These are phyloP conservation scores for Penicillium coprophilum DNA, from an alignment of 495 filamentous ascomycete species.

Conservation along the genomic window DNA sequence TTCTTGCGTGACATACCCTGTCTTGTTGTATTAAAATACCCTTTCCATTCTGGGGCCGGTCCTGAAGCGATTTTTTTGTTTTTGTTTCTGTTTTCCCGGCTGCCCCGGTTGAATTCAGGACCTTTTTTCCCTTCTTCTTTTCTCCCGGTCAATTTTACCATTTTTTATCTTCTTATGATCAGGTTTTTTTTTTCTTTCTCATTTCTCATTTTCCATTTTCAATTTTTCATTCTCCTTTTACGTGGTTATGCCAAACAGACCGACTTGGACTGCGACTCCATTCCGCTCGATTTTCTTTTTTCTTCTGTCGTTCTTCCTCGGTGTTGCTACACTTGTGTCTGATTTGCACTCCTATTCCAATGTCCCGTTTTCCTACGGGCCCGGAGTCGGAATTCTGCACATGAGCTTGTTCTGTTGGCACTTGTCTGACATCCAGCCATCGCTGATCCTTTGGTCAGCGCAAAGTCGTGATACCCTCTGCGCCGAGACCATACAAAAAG, in stretches of 20 bases:
- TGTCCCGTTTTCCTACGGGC: slow-evolving; percentile 22
- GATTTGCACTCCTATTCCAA: slow-evolving; percentile 26
- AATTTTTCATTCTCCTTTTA: slow-evolving; percentile 23
- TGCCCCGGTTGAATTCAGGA: slow-evolving; percentile 24
- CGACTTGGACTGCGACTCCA: slow-evolving; percentile 38
- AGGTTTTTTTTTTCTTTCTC: slow-evolving; percentile 16
- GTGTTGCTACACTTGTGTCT: slow-evolving; percentile 28
- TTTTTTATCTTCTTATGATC: slow-evolving; percentile 22
- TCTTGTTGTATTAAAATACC: slow-evolving; percentile 33
- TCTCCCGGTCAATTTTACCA: slow-evolving; percentile 19
- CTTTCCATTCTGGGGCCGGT: slow-evolving; percentile 36
- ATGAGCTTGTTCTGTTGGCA: slow-evolving; percentile 19
- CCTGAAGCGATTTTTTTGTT: slow-evolving; percentile 33
- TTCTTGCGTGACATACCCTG: slow-evolving; percentile 33
- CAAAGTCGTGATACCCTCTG: slow-evolving; percentile 32
- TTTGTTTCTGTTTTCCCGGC: slow-evolving; percentile 21
- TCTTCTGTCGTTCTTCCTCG: slow-evolving; percentile 30
- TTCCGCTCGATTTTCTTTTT: slow-evolving; percentile 23
- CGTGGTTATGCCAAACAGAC: slow-evolving; percentile 47
- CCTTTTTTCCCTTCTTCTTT: slow-evolving; percentile 16
- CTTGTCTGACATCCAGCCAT: slow-evolving; percentile 18
- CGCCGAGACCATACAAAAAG: background rate
- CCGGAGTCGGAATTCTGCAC: slow-evolving; percentile 21
- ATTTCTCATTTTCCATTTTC: slow-evolving; percentile 3
- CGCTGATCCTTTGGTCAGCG: slow-evolving; percentile 9